Evolutionary conservation across 306 rosid species (phyloP).

Genomic region (Nissolia schottii): DNA sequence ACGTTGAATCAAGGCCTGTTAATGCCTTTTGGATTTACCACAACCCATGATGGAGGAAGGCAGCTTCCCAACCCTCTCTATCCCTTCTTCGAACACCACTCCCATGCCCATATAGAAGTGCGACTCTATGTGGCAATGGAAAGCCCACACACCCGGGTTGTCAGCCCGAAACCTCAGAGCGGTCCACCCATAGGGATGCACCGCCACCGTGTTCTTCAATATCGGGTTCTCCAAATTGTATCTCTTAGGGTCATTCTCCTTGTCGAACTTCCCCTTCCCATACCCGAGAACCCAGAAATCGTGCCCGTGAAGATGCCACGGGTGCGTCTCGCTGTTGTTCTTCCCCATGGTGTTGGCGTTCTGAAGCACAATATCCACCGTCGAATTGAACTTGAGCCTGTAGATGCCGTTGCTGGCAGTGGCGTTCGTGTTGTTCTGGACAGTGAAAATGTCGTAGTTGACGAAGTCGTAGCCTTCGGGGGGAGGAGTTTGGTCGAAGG

Average conservation of each 20-base stretch:
- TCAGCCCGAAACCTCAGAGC: conserved; percentile 72
- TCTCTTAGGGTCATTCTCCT: conserved; percentile 37
- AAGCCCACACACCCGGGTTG: conserved; percentile 88
- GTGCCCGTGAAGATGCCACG: conserved; percentile 63
- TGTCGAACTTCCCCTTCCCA: conserved; percentile 46
- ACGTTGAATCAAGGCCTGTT: conserved; percentile 26
- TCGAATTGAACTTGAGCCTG: conserved; percentile 38
- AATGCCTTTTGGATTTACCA: conserved; percentile 44
- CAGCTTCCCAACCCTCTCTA: conserved; percentile 50
- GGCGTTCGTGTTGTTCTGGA: conserved; percentile 35
- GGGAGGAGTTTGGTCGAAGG: conserved; percentile 50
- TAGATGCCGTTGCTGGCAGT: conserved; percentile 46
- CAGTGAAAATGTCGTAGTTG: conserved; percentile 42
- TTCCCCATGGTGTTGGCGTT: conserved; percentile 42
- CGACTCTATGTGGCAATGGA: conserved; percentile 87
- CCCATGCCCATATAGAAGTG: conserved; percentile 95
- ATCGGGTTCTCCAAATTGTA: conserved; percentile 79
- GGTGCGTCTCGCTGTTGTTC: conserved; percentile 49
- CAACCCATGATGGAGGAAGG: conserved; percentile 87
- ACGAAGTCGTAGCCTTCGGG: conserved; percentile 56
- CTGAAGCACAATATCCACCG: conserved; percentile 50
- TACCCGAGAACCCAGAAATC: conserved; percentile 57
- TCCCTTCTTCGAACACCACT: conserved; percentile 78
- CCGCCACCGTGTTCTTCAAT: conserved; percentile 74
- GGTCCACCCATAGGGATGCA: conserved; percentile 81